These are phyloP conservation scores for Phellinidium pouzarii DNA, from an alignment of 1,284 basidiomycete genomes.

Conservation along the genomic window DNA sequence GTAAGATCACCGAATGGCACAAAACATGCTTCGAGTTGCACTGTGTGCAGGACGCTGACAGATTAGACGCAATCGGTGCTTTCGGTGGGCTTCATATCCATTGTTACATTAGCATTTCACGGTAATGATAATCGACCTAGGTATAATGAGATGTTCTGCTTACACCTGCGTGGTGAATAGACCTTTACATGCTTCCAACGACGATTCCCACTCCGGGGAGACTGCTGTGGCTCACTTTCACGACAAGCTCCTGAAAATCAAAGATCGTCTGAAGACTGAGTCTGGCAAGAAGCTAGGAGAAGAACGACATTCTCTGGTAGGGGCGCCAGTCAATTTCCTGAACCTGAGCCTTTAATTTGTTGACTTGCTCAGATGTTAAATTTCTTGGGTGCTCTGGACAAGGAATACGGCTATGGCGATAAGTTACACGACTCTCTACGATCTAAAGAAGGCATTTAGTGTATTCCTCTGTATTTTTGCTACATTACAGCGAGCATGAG, in stretches of 20 bases:
- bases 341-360: background rate
- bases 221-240: conserved; percentile 82
- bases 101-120: conserved; percentile 5
- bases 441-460: too few relatives aligned
- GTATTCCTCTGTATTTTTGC: too few relatives aligned
- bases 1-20: conserved; percentile 67
- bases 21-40: conserved; percentile 73
- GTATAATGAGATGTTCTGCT: conserved; percentile 82
- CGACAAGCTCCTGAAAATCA: conserved; percentile 78
- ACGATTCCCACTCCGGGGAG: conserved; percentile 39
- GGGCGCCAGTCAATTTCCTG: conserved; percentile 21
- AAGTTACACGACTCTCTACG: too few relatives aligned
- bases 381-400: conserved; percentile 37
- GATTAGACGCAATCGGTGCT: conserved; percentile 87
- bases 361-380: conserved; percentile 3
- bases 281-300: conserved; percentile 64
- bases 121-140: conserved; percentile 37
- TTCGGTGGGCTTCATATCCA: conserved; percentile 61
- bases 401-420: conserved; percentile 34
- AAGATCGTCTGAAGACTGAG: conserved; percentile 70
- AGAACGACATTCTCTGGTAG: conserved; percentile 65
- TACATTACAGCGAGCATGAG: too few relatives aligned
- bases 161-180: conserved; percentile 67
- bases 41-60: conserved; percentile 90
- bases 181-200: conserved; percentile 57